These are phyloP conservation scores for Penicillium sp. DNA, from an alignment of 2,329 filamentous ascomycete species.

Conservation along the genomic window DNA sequence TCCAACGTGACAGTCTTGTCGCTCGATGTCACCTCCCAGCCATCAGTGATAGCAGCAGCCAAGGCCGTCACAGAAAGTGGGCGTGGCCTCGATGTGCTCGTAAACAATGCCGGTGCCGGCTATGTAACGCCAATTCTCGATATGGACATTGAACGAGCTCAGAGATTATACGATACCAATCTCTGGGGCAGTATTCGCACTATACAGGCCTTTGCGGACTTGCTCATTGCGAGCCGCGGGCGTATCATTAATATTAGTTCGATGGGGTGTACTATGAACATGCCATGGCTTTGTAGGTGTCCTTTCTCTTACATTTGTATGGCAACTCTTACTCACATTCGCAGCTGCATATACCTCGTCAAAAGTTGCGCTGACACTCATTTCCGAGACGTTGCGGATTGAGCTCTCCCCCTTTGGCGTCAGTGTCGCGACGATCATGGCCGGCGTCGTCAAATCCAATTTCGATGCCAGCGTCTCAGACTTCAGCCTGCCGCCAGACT, in stretches of 20 bases:
- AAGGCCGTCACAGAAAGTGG: background rate
- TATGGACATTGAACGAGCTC: slow-evolving; percentile 2
- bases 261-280: slow-evolving; percentile 27
- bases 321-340: background rate
- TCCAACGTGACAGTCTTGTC: slow-evolving; percentile 8
- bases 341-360: slow-evolving; percentile 15
- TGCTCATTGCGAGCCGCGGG: slow-evolving; percentile 3
- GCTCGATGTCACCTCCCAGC: slow-evolving; percentile 3
- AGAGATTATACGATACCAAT: slow-evolving; percentile 9
- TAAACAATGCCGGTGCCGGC: slow-evolving; percentile 12
- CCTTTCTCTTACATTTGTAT: slow-evolving; percentile 16
- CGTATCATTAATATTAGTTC: slow-evolving; percentile 9
- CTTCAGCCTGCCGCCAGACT: slow-evolving; percentile 2
- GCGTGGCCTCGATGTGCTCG: slow-evolving; percentile 5
- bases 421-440: slow-evolving; percentile 6
- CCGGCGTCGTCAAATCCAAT: background rate
- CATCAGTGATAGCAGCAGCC: slow-evolving; percentile 14
- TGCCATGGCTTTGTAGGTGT: slow-evolving; percentile 23
- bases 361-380: slow-evolving; percentile 5
- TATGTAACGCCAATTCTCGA: slow-evolving; percentile 9
- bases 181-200: slow-evolving; percentile 5
- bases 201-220: slow-evolving; percentile 7
- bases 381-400: slow-evolving; percentile 5
- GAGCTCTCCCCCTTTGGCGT: slow-evolving; percentile 9
- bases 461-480: slow-evolving; percentile 1